Conservation (phyloP, 1,139 yeast species). For the Saccharomyces pastorianus region DNA sequence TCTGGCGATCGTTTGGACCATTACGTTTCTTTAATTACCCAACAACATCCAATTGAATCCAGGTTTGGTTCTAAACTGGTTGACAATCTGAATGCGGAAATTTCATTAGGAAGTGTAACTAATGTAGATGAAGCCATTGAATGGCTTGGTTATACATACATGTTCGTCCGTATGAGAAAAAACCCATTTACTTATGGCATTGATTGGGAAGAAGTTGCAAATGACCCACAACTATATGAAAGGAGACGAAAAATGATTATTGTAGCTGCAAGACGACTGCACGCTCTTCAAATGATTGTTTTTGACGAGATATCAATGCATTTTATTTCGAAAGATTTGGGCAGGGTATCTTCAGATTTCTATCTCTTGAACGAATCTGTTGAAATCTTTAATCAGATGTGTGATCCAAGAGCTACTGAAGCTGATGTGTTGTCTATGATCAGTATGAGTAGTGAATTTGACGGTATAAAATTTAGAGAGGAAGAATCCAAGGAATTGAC, state of each 20-base stretch:
- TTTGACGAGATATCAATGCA: conserved; percentile 81
- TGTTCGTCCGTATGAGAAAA: conserved; percentile 89
- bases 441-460: conserved; percentile 91
- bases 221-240: conserved; percentile 73
- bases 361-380: conserved; percentile 78
- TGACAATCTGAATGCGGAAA: conserved; percentile 93
- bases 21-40: conserved; percentile 77
- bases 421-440: conserved; percentile 87
- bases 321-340: conserved; percentile 78
- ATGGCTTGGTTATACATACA: conserved; percentile 96
- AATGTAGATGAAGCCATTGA: conserved; percentile 90
- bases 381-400: conserved; percentile 79
- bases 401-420: conserved; percentile 80
- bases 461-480: conserved; percentile 77
- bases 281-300: conserved; percentile 83
- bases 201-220: conserved; percentile 73
- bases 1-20: conserved; percentile 41
- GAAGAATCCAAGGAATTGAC: conserved; percentile 77
- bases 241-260: conserved; percentile 68
- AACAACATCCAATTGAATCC: conserved; percentile 95
- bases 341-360: conserved; percentile 91
- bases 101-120: conserved; percentile 89
- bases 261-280: conserved; percentile 74
- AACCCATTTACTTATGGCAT: conserved; percentile 91
- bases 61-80: conserved; percentile 66